Evolutionary conservation across 345 rosid genomes (phyloP).

Genomic region (Pistacia atlantica): DNA sequence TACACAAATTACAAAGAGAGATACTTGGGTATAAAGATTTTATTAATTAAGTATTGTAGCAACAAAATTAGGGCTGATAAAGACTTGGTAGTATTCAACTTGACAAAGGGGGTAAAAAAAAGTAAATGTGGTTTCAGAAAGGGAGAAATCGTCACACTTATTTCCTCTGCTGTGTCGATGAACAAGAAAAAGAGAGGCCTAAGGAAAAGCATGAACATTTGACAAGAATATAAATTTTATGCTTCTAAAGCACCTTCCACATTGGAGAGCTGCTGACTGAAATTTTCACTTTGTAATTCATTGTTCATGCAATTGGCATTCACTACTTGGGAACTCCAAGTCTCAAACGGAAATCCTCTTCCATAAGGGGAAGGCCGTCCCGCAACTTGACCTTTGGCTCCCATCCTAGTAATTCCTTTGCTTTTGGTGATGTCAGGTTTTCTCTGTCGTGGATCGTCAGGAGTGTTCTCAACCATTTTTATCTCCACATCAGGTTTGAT

Average conservation of each 20-base stretch:
- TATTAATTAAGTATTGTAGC: neutral
- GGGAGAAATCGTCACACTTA: neutral
- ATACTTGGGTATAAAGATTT: neutral
- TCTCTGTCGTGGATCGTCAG: constrained; percentile 90
- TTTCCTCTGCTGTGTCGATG: neutral
- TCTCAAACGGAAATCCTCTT: constrained; percentile 79
- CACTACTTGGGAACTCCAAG: constrained; percentile 55
- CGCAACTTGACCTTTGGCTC: constrained; percentile 84
- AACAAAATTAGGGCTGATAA: constrained; percentile 2
- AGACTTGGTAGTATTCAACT: too few species aligned
- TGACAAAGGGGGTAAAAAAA: neutral
- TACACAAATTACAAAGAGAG: neutral
- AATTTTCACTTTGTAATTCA: constrained; percentile 1
- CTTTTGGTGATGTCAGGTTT: constrained; percentile 88
- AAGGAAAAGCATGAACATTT: too few species aligned
- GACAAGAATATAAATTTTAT: neutral
- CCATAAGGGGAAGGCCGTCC: constrained; percentile 92
- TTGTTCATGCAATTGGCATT: neutral
- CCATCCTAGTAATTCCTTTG: constrained; percentile 88
- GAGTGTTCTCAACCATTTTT: constrained; percentile 88
- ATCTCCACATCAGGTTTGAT: constrained; percentile 80
- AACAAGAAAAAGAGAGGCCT: neutral
- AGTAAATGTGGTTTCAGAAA: too few species aligned
- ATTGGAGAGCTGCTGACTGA: neutral
- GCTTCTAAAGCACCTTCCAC: neutral